phyloP scores from a whole-genome alignment of 2,329 filamentous ascomycete genomes.

The Phaeosphaeriaceae sp. region DNA sequence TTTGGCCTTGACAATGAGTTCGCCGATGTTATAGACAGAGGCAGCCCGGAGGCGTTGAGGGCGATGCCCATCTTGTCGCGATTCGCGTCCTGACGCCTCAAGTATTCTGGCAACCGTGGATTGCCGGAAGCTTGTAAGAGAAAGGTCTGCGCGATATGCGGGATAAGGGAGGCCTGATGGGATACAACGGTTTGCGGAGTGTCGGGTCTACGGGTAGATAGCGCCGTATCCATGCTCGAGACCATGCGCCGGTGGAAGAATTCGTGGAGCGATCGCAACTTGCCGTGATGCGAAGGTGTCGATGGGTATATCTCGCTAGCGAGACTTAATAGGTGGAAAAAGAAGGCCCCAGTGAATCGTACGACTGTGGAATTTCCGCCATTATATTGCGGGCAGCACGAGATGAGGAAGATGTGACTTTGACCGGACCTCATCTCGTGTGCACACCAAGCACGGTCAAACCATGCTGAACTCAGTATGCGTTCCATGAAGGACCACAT shows the following conservation, averaged over 20 bases:
- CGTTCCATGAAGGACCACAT: constrained; percentile 42
- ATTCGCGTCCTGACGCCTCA: constrained; percentile 50
- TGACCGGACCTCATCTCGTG: constrained; percentile 53
- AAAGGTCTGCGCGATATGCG: constrained; percentile 47
- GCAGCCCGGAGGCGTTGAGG: constrained; percentile 49
- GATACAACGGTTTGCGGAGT: constrained; percentile 15
- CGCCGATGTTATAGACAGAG: constrained; percentile 44
- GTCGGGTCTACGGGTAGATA: constrained; percentile 22
- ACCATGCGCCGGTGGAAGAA: constrained; percentile 21
- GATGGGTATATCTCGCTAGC: constrained; percentile 30
- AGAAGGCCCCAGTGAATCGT: constrained; percentile 51
- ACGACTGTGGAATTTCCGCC: constrained; percentile 36
- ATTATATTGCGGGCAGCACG: constrained; percentile 36
- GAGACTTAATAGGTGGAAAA: constrained; percentile 50
- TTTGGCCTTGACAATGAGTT: constrained; percentile 37
- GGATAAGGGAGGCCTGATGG: constrained; percentile 16
- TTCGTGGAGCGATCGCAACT: constrained; percentile 28
- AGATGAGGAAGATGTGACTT: constrained; percentile 51
- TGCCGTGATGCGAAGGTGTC: constrained; percentile 16
- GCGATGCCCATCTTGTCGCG: constrained; percentile 54
- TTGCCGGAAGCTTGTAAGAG: constrained; percentile 52
- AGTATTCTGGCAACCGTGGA: constrained; percentile 48
- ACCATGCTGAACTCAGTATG: constrained; percentile 52
- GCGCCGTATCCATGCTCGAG: constrained; percentile 6
- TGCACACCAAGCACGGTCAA: constrained; percentile 54